Evolutionary conservation across 169 alveolate genomes (phyloP).

Genomic region (Amoebophrya sp.): DNA sequence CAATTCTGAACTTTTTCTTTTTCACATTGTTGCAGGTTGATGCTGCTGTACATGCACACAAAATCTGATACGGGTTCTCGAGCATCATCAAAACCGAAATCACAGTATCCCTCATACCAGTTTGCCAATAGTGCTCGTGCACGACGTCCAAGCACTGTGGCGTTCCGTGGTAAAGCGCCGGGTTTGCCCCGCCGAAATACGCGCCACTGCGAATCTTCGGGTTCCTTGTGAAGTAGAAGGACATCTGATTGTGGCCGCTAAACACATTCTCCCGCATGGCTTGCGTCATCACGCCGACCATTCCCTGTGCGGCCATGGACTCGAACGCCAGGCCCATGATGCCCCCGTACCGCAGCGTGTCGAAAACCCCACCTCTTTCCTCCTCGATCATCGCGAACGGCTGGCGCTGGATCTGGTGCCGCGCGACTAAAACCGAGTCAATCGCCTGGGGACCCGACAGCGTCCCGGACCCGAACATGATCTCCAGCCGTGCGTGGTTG

Average conservation of each 20-base stretch:
- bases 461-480: neutral
- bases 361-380: neutral
- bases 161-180: neutral
- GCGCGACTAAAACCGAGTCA: neutral
- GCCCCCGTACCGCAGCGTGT: neutral
- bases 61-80: no score
- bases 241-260: neutral
- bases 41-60: no score
- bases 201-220: neutral
- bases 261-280: constrained; percentile 2
- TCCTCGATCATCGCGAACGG: constrained; percentile 14
- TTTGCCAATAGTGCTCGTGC: constrained; percentile 15
- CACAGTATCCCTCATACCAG: no score
- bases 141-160: constrained; percentile 20
- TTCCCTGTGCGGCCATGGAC: neutral
- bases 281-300: constrained; percentile 2
- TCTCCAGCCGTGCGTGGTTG: neutral
- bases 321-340: neutral
- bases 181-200: neutral
- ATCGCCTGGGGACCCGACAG: neutral
- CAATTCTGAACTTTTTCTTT: no score
- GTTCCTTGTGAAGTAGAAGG: neutral
- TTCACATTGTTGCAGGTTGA: no score
- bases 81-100: no score
- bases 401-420: neutral